These are phyloP conservation scores for Coffea humblotiana DNA, from an alignment of 305 asterid genomes.

Conservation along the genomic window DNA sequence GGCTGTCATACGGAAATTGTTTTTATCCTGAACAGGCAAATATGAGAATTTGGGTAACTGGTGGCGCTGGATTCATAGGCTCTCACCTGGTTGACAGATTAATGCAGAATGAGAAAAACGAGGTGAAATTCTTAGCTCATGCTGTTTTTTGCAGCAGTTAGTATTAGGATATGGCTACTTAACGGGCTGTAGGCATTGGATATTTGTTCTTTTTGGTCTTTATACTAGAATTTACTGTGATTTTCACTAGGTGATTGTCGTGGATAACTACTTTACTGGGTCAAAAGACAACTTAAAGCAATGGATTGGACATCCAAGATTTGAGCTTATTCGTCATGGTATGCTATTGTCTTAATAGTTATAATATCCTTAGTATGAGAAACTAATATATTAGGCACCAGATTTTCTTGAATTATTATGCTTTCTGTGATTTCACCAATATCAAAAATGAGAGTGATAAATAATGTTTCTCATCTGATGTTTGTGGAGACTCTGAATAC, in stretches of 20 bases:
- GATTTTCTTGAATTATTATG: not conserved
- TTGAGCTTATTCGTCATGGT: conserved; percentile 62
- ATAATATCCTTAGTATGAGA: not conserved
- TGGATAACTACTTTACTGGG: conserved; percentile 51
- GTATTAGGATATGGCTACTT: not conserved
- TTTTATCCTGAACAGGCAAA: conserved; percentile 32
- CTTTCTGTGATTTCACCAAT: not conserved
- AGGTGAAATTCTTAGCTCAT: conserved; percentile 27
- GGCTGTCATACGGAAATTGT: not conserved
- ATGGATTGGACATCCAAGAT: conserved; percentile 57
- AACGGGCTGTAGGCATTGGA: not conserved
- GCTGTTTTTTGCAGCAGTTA: not conserved
- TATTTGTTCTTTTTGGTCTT: not conserved
- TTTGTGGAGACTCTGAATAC: not conserved
- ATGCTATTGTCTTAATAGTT: not conserved
- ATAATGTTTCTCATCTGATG: not conserved
- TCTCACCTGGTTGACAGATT: conserved; percentile 55
- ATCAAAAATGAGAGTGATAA: not conserved
- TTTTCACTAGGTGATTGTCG: conserved; percentile 43
- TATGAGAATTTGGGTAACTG: conserved; percentile 56
- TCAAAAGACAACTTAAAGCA: conserved; percentile 50
- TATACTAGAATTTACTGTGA: not conserved
- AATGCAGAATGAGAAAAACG: conserved; percentile 53
- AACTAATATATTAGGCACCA: not conserved
- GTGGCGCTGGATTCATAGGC: conserved; percentile 60